Conservation (phyloP, 768 basidiomycete genomes). For the Dacryopinax primogenitus region DNA sequence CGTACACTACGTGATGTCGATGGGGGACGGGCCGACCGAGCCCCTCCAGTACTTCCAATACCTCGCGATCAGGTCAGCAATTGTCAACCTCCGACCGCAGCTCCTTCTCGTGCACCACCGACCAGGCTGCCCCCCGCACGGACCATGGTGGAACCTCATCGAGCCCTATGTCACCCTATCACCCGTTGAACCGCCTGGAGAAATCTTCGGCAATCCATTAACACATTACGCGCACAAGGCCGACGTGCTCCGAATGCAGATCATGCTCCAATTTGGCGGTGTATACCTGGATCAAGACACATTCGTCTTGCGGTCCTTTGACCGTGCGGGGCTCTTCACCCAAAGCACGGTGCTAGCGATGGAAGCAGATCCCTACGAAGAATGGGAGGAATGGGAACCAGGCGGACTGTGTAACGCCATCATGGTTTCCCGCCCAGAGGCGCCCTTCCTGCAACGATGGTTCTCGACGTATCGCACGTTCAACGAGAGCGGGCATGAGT, state of each 20-base stretch:
- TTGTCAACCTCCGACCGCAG: neutral
- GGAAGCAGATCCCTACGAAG: neutral
- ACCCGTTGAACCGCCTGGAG: neutral
- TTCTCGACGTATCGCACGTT: neutral
- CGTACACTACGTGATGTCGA: neutral
- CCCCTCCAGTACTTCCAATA: slow-evolving; percentile 5
- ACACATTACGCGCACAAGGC: neutral
- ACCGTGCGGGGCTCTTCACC: neutral
- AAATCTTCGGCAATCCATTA: neutral
- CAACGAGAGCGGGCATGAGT: neutral
- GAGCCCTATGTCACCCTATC: neutral
- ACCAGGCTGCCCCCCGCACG: neutral
- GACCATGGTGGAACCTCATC: slow-evolving; percentile 1
- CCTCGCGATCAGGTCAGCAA: neutral
- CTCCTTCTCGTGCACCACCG: neutral
- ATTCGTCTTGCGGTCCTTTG: neutral
- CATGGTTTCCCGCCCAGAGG: neutral
- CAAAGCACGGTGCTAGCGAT: neutral
- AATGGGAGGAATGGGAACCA: neutral
- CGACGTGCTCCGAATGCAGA: slow-evolving; percentile 1
- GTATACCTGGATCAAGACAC: slow-evolving; percentile 4
- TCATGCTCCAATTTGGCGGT: neutral
- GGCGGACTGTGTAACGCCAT: slow-evolving; percentile 5
- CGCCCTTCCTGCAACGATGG: neutral
- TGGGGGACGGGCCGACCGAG: neutral